Base-by-base conservation (phyloP, 208 protist genomes). In the Wallacemonas sp. region DNA sequence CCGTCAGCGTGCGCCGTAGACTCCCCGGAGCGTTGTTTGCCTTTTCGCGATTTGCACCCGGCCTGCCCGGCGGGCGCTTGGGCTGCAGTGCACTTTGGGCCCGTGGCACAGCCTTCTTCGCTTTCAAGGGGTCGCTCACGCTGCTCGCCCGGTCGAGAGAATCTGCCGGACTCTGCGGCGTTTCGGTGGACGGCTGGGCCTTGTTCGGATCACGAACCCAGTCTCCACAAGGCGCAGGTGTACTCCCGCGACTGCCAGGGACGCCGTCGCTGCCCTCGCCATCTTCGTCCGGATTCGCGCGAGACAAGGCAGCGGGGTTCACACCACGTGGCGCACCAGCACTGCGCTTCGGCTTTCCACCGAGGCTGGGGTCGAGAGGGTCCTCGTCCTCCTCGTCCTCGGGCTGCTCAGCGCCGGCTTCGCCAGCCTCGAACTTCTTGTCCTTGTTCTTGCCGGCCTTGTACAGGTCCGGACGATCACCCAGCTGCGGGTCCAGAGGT, bases 401-500 rank as follows among this genome's bases (percentile, higher is more conserved):
- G 3, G 30, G 33, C 55, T 48, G n/a, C 21, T 62, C 55, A 9
- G 22, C 37, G 38, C 55, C 55, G 5, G 30, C 3, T 38, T 62
- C 55, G 21, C 55, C 55, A 13, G 55, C 55, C 24, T 65, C 59
- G 26, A 27, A 41, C 42, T 65, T 41, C 19, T 46, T 42, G 29
- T 17, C 13, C 45, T 50, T 54, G 59, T 37, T 32, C 30, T 65
- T 50, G 5, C 59, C 59, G 15, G 45, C 30, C 29, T 54, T 52
- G 59, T 65, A 65, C 8, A 65, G 59, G 8, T 65, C 59, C 4
- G 26, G 12, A 33, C 59, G 59, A 13, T 22, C 34, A 32, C 59
- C 59, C 3, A 65, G 26, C 3, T 37, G 24, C 4, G 32, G 19
- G 8, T 65, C 59, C 6, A 65, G 42, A 26, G 59, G 59, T 17